These are phyloP conservation scores for Canavalia gladiata DNA, from an alignment of 306 rosid species.

Conservation along the genomic window DNA sequence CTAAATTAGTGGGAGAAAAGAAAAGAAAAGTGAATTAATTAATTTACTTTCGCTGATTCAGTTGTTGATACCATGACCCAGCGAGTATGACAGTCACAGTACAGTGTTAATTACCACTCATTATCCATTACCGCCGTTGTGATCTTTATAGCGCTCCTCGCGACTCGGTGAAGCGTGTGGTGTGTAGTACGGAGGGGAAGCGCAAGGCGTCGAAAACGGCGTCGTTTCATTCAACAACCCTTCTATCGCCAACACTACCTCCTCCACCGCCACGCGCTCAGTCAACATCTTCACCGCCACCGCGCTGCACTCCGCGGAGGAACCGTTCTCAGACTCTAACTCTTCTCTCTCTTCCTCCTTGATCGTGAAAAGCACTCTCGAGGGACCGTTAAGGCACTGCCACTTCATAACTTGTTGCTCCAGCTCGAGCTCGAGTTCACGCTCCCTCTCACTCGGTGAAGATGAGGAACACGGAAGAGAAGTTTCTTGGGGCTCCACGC, in stretches of 20 bases:
- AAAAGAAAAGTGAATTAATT: not conserved
- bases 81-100: not conserved
- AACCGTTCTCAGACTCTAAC: slow-evolving; percentile 48
- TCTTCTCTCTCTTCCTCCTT: slow-evolving; percentile 64
- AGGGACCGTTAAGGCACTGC: slow-evolving; percentile 46
- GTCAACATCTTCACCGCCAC: slow-evolving; percentile 1
- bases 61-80: not conserved
- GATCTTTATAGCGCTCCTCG: not conserved
- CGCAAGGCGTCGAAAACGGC: slow-evolving; percentile 62
- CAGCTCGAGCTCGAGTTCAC: slow-evolving; percentile 52
- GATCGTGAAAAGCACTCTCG: slow-evolving; percentile 58
- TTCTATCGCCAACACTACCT: slow-evolving; percentile 21
- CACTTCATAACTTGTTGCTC: slow-evolving; percentile 53
- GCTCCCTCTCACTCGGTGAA: not conserved
- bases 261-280: slow-evolving; percentile 26
- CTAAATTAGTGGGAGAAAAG: slow-evolving; percentile 19
- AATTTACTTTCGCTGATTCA: slow-evolving; percentile 20
- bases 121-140: slow-evolving; percentile 22
- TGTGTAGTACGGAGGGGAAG: slow-evolving; percentile 56
- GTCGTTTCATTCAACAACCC: slow-evolving; percentile 50
- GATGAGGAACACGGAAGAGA: slow-evolving; percentile 35
- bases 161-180: slow-evolving; percentile 55
- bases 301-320: slow-evolving; percentile 20
- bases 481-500: slow-evolving; percentile 55
- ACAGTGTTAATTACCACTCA: not conserved